Evolutionary conservation across 2,329 filamentous ascomycete species (phyloP).

Genomic region (Colletotrichum sp.): DNA sequence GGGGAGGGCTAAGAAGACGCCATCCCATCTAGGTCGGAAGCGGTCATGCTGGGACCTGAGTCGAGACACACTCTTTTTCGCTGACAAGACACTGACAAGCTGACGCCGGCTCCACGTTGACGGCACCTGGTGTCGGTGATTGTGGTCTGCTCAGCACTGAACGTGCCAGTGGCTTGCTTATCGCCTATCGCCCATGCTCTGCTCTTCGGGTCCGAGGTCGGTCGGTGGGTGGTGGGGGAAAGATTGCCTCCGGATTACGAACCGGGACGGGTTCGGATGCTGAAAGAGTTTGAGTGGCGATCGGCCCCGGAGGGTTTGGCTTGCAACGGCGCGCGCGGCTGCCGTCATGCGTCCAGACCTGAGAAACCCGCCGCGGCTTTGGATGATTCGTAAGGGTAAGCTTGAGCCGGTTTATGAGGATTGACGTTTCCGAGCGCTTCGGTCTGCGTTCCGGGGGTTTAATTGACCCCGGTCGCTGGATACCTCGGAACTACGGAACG

Average conservation of each 20-base stretch:
- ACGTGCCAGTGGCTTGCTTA: background rate
- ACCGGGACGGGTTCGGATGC: background rate
- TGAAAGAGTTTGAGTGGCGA: background rate
- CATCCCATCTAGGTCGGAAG: background rate
- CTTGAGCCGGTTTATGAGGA: background rate
- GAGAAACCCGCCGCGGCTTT: background rate
- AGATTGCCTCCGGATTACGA: background rate
- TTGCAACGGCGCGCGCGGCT: background rate
- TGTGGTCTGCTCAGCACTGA: background rate
- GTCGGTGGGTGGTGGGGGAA: too few species aligned
- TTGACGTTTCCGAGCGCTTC: background rate
- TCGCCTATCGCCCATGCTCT: background rate
- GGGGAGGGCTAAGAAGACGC: background rate
- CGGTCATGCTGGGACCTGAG: background rate
- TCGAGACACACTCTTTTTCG: background rate
- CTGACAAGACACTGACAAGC: background rate
- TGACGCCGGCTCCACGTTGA: background rate
- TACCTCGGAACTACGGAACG: background rate
- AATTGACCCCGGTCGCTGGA: background rate
- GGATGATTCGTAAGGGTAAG: background rate
- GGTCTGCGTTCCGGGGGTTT: background rate
- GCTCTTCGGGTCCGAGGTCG: background rate
- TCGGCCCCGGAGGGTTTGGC: background rate
- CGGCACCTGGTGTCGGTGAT: background rate
- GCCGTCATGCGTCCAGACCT: background rate